Evolutionary conservation across 371 early-diverging fungal species (phyloP).

Genomic region (Mucor sp.): DNA sequence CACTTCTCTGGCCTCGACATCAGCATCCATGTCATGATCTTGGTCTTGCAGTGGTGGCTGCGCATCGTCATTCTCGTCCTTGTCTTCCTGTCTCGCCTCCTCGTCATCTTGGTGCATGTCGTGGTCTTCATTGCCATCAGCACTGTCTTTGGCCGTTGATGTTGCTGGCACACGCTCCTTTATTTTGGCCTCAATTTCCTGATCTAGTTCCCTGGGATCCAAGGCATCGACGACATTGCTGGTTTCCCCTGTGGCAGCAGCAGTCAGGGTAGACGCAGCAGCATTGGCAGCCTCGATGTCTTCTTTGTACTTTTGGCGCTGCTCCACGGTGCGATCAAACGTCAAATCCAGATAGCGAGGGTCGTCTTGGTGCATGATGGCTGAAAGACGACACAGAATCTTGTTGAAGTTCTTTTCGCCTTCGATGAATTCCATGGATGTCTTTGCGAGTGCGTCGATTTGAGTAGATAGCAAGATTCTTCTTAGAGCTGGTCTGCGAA

Average conservation of each 20-base stretch:
- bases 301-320: slow-evolving; percentile 29
- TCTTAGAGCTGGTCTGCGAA: slow-evolving; percentile 45
- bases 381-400: slow-evolving; percentile 47
- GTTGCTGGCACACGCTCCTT: neutral
- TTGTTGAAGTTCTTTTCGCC: slow-evolving; percentile 54
- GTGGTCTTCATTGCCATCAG: neutral
- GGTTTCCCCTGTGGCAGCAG: neutral
- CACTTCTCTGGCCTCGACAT: slow-evolving; percentile 38
- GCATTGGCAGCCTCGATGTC: slow-evolving; percentile 23
- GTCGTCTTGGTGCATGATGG: slow-evolving; percentile 54
- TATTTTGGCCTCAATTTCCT: slow-evolving; percentile 10
- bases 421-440: slow-evolving; percentile 58
- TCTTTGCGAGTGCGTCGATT: slow-evolving; percentile 43
- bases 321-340: slow-evolving; percentile 42
- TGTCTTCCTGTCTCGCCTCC: slow-evolving; percentile 12
- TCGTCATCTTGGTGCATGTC: neutral
- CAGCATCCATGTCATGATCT: slow-evolving; percentile 16
- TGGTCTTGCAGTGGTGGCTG: slow-evolving; percentile 11
- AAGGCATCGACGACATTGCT: slow-evolving; percentile 17
- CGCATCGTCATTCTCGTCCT: neutral
- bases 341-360: slow-evolving; percentile 49
- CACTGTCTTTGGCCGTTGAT: neutral
- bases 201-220: slow-evolving; percentile 18
- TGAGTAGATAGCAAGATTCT: slow-evolving; percentile 48
- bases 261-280: slow-evolving; percentile 16